A percentile compares a stretch with the other conserved stretches of the same genome.
Evolutionary conservation across 148 eudicot genomes (phyloP).

Genomic region (Dysphania ambrosioides): DNA sequence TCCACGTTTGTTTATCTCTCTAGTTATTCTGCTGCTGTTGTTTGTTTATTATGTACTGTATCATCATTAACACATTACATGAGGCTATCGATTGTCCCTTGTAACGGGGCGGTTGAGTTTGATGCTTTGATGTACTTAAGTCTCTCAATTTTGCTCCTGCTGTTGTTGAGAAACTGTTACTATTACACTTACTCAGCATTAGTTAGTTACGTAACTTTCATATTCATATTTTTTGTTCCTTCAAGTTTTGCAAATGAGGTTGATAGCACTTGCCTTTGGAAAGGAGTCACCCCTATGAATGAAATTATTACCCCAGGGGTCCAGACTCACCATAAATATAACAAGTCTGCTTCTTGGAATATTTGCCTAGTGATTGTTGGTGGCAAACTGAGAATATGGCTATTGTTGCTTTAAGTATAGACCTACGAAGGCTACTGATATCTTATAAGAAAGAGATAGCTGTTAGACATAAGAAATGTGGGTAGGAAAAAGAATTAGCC

Average conservation of each 20-base stretch:
- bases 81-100: not conserved
- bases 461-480: not conserved
- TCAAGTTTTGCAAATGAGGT: not conserved
- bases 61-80: not conserved
- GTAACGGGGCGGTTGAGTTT: too few species aligned
- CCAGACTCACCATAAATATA: too few species aligned
- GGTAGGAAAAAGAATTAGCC: too few species aligned
- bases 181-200: not conserved
- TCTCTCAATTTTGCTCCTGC: not conserved
- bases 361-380: not conserved
- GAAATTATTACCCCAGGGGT: too few species aligned
- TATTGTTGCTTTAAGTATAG: not conserved
- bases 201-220: not conserved
- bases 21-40: not conserved
- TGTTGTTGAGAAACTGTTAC: not conserved
- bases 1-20: conserved; percentile 6
- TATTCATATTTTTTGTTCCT: not conserved
- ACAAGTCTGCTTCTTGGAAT: too few species aligned
- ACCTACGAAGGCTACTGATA: not conserved
- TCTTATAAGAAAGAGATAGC: not conserved
- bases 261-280: too few species aligned
- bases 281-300: too few species aligned
- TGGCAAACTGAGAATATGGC: not conserved
- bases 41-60: conserved; percentile 5
- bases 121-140: not conserved